A percentile compares a stretch with the other conserved stretches of the same genome.
phyloP scores from a whole-genome alignment of 2,329 filamentous ascomycete genomes.

The Leptoxyphium fumago region DNA sequence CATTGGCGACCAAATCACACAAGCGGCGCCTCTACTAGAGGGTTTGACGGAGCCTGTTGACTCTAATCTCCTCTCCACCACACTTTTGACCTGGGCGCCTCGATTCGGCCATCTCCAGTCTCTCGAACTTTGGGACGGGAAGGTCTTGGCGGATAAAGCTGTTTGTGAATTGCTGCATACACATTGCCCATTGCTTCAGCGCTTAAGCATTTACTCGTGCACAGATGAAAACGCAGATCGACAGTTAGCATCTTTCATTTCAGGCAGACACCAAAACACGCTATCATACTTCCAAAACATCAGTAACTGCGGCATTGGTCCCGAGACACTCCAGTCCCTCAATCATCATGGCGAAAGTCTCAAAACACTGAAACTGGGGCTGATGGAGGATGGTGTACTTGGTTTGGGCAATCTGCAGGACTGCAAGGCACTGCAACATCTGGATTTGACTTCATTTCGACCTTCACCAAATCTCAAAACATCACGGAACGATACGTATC shows the following conservation, averaged over 20 bases:
- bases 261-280: conserved; percentile 39
- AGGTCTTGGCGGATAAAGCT: conserved; percentile 40
- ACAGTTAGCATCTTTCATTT: conserved; percentile 44
- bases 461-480: conserved; percentile 33
- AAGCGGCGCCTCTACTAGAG: conserved; percentile 36
- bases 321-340: conserved; percentile 39
- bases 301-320: conserved; percentile 39
- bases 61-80: conserved; percentile 35
- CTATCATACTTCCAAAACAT: conserved; percentile 45
- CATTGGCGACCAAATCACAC: conserved; percentile 30
- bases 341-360: conserved; percentile 41
- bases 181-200: conserved; percentile 46
- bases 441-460: conserved; percentile 34
- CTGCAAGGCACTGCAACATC: conserved; percentile 34
- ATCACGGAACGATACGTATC: conserved; percentile 37
- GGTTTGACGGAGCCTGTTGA: conserved; percentile 23
- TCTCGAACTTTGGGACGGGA: conserved; percentile 47
- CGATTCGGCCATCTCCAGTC: conserved; percentile 42
- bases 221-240: conserved; percentile 36
- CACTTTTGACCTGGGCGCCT: conserved; percentile 44
- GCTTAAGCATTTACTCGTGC: conserved; percentile 43
- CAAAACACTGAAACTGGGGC: conserved; percentile 35
- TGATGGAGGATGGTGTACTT: conserved; percentile 34
- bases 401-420: conserved; percentile 34
- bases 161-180: conserved; percentile 38